A percentile compares a stretch with the other conserved stretches of the same genome.
Evolutionary conservation across 306 rosid species (phyloP).

Genomic region (Prunus dulcis): DNA sequence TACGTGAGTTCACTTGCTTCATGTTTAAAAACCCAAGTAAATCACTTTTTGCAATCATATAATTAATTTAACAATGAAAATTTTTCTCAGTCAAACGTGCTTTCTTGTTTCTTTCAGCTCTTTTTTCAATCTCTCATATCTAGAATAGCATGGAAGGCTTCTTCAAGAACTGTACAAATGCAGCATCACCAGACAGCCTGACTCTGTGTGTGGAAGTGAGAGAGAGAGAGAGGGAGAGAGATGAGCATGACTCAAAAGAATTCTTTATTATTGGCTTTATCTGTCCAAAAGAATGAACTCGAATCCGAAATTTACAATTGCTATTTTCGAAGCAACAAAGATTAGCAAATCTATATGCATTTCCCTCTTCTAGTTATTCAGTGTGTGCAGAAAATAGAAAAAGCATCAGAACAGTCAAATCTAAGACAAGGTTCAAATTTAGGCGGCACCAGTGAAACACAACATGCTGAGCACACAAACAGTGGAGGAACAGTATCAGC

Average conservation of each 20-base stretch:
- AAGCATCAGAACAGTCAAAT: slow-evolving; percentile 11
- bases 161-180: neutral
- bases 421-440: slow-evolving; percentile 23
- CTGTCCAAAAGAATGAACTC: neutral
- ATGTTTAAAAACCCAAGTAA: neutral
- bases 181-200: neutral
- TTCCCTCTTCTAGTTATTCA: neutral
- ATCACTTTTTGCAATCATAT: neutral
- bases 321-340: neutral
- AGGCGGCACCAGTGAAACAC: slow-evolving; percentile 49
- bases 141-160: neutral
- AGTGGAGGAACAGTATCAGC: slow-evolving; percentile 61
- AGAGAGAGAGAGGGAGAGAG: neutral
- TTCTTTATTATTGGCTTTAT: neutral
- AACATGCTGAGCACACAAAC: slow-evolving; percentile 67
- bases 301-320: neutral
- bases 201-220: neutral
- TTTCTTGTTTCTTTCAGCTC: neutral
- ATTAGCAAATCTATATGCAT: neutral
- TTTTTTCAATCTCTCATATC: neutral
- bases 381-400: neutral
- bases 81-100: neutral
- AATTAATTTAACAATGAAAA: neutral
- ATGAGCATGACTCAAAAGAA: neutral
- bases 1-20: neutral